Evolutionary conservation across 441 rosid species (phyloP).

Genomic region (Erodium trifolium): DNA sequence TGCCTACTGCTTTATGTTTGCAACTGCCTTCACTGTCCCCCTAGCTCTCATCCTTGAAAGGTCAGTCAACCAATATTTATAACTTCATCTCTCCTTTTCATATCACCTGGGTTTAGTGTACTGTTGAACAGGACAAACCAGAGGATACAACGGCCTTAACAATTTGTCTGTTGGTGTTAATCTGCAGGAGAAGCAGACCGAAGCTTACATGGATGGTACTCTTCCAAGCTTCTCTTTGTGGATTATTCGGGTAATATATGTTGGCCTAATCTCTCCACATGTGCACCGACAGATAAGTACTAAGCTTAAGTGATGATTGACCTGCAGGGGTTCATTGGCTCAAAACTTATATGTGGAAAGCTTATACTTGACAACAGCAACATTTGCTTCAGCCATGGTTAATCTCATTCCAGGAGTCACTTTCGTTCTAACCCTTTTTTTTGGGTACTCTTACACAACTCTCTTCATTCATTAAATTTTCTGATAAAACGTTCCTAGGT

Average conservation of each 20-base stretch:
- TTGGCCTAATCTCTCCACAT: neutral
- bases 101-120: too few relatives aligned
- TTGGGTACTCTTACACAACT: conserved; percentile 11
- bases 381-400: conserved; percentile 17
- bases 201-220: conserved; percentile 24
- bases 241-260: conserved; percentile 20
- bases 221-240: conserved; percentile 25
- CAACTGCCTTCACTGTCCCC: conserved; percentile 24
- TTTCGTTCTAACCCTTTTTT: conserved; percentile 15
- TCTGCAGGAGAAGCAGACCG: conserved; percentile 20
- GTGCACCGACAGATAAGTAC: neutral
- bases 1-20: conserved; percentile 24
- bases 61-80: neutral
- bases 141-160: neutral
- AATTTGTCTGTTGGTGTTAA: neutral
- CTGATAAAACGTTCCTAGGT: neutral
- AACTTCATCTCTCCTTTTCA: too few relatives aligned
- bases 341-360: conserved; percentile 20
- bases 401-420: conserved; percentile 21
- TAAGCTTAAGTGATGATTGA: neutral
- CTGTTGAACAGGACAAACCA: too few relatives aligned
- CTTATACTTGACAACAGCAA: conserved; percentile 18
- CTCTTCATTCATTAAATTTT: neutral
- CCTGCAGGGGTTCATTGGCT: conserved; percentile 15
- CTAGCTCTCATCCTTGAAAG: conserved; percentile 31